Conservation (phyloP, 495 filamentous ascomycete genomes). For the Melanomma pulvis-pyrius region DNA sequence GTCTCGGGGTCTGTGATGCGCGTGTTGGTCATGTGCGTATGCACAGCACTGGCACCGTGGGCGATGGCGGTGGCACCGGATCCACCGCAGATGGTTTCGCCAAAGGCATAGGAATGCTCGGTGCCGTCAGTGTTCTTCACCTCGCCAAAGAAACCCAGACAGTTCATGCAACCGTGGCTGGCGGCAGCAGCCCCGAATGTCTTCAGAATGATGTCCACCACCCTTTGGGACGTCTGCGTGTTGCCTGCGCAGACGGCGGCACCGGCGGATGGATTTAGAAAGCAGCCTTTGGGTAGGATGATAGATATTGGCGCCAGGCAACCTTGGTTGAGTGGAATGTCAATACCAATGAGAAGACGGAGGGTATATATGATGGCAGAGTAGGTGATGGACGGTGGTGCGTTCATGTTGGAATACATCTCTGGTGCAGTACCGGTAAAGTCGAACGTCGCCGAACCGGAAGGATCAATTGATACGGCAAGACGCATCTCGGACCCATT, state of each 20-base stretch:
- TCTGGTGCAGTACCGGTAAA: slow-evolving; percentile 88
- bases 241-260: slow-evolving; percentile 95
- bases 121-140: slow-evolving; percentile 46
- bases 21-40: slow-evolving; percentile 97
- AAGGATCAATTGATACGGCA: slow-evolving; percentile 77
- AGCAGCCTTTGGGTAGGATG: slow-evolving; percentile 71
- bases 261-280: slow-evolving; percentile 75
- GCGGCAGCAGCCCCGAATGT: slow-evolving; percentile 89
- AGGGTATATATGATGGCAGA: slow-evolving; percentile 95
- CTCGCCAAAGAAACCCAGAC: slow-evolving; percentile 79
- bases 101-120: slow-evolving; percentile 70
- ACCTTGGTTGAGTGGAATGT: slow-evolving; percentile 96
- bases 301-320: slow-evolving; percentile 86
- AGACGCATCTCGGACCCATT: slow-evolving; percentile 84
- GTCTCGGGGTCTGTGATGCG: slow-evolving; percentile 93
- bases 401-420: slow-evolving; percentile 92
- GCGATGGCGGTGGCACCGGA: slow-evolving; percentile 82
- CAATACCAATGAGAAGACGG: slow-evolving; percentile 83
- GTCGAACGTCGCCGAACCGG: slow-evolving; percentile 86
- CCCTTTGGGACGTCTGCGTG: slow-evolving; percentile 83
- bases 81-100: slow-evolving; percentile 92
- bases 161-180: slow-evolving; percentile 90
- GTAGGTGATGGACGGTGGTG: slow-evolving; percentile 88
- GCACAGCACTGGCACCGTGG: slow-evolving; percentile 86
- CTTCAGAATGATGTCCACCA: slow-evolving; percentile 90